phyloP scores from a whole-genome alignment of 768 basidiomycete species.

The Termitomyces sp. region DNA sequence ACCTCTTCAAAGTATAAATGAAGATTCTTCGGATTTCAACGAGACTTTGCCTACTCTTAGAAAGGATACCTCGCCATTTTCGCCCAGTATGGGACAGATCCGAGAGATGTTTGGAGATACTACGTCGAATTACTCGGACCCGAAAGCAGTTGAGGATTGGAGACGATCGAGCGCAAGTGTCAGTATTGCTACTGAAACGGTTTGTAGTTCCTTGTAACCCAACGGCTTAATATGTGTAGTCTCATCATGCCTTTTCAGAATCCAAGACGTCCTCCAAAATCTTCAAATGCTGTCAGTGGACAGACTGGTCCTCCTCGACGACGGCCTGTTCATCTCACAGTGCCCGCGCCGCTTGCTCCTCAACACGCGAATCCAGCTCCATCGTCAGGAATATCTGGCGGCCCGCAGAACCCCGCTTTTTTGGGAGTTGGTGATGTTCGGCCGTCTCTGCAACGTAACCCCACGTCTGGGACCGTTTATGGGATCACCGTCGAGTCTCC shows the following conservation, averaged over 20 bases:
- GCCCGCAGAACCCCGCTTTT: not conserved
- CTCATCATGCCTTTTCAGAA: not conserved
- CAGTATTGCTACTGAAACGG: conserved; percentile 6
- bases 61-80: not conserved
- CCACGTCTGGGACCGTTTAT: conserved; percentile 9
- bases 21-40: conserved; percentile 26
- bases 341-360: conserved; percentile 14
- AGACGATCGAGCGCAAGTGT: conserved; percentile 11
- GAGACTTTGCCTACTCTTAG: conserved; percentile 19
- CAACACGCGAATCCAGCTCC: not conserved
- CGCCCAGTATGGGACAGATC: conserved; percentile 4
- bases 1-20: conserved; percentile 31
- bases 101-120: conserved; percentile 1
- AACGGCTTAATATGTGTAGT: not conserved
- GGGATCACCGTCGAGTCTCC: conserved; percentile 17
- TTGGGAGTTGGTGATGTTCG: not conserved
- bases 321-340: conserved; percentile 15
- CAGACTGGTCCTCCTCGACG: conserved; percentile 4
- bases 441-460: not conserved
- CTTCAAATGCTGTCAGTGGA: not conserved
- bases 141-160: conserved; percentile 14
- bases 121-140: conserved; percentile 10
- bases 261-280: not conserved
- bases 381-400: not conserved
- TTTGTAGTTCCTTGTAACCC: conserved; percentile 1